Base-by-base conservation (phyloP, 1,284 basidiomycete species). In the Leccinum solheimii region DNA sequence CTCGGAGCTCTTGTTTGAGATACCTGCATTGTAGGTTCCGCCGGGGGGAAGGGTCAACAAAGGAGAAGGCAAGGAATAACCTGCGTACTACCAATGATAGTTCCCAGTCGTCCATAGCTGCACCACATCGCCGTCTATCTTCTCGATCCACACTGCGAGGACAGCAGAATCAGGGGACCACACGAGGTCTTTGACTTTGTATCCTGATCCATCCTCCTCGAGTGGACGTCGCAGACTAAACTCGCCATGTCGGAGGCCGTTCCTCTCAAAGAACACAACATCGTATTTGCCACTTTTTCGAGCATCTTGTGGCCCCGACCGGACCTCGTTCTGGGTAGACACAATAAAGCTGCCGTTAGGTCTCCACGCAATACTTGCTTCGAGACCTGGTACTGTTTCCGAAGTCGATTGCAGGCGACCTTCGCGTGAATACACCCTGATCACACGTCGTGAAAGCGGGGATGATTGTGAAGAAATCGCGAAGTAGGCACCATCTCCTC, bases 101-200 rank as follows among this genome's bases (percentile, higher is more conserved):
- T 99, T 99, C 55, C 92, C 90, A 26, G 84, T 94, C 0, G 94
- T 92, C 95, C 95, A 99, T 2, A 99, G 79, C 77, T 99, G 97
- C 21, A 99, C 93, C 89, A 88, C 77, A 76, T 95, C 90, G 2
- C 81, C 84, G 2, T 81, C 79, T 26, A 84, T 80, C n/a, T 83
- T 76, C 69, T 91, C 86, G 34, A 97, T 81, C 92, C 94, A 97
- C 0, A 98, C 80, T 0, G 90, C 90, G 13, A 99, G 78, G 1
- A 97, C 81, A 61, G 86, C 88, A 1, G 95, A 97, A 74, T 97
- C 95, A 1, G 89, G 83, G 71, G 92, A 98, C 97, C 97, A 99
- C 2, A 76, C 75, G 38, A 98, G 75, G 63, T 93, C 92, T 61
- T 81, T 85, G 1, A 98, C 86, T 60, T 79, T 83, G 65, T 91